Evolutionary conservation across 1,139 yeast genomes (phyloP).

Genomic region (Kodamaea anthophila): DNA sequence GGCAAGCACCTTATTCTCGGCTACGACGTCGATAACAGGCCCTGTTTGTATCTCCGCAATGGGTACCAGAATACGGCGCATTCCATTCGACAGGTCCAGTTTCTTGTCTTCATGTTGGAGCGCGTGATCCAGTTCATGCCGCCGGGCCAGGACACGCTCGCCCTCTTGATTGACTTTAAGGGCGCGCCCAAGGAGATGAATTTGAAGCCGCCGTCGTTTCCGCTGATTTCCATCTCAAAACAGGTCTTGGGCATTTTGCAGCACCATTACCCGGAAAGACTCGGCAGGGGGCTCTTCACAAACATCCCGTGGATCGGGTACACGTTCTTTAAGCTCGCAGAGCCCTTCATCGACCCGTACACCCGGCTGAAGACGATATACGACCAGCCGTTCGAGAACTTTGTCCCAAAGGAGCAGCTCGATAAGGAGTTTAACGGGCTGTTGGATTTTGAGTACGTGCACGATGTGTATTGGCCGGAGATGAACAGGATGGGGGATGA

Average conservation of each 20-base stretch:
- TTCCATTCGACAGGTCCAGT: slow-evolving; percentile 84
- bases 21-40: slow-evolving; percentile 81
- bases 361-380: slow-evolving; percentile 45
- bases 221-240: slow-evolving; percentile 42
- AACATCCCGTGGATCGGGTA: slow-evolving; percentile 46
- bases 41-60: slow-evolving; percentile 82
- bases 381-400: slow-evolving; percentile 42
- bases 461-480: slow-evolving; percentile 38
- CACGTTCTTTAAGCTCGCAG: slow-evolving; percentile 41
- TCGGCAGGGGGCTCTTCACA: slow-evolving; percentile 42
- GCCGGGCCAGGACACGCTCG: slow-evolving; percentile 88
- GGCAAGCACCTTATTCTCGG: slow-evolving; percentile 91
- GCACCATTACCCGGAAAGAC: slow-evolving; percentile 66
- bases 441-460: slow-evolving; percentile 39
- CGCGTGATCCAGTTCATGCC: slow-evolving; percentile 92
- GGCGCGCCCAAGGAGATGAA: slow-evolving; percentile 42
- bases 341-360: slow-evolving; percentile 46
- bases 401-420: slow-evolving; percentile 40
- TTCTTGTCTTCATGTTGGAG: slow-evolving; percentile 85
- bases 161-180: slow-evolving; percentile 84
- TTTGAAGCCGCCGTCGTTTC: slow-evolving; percentile 33
- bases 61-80: slow-evolving; percentile 92
- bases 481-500: slow-evolving; percentile 36
- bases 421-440: slow-evolving; percentile 43
- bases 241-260: slow-evolving; percentile 83